These are phyloP conservation scores for Lathyrus tuberosus DNA, from an alignment of 306 rosid genomes.

Conservation along the genomic window DNA sequence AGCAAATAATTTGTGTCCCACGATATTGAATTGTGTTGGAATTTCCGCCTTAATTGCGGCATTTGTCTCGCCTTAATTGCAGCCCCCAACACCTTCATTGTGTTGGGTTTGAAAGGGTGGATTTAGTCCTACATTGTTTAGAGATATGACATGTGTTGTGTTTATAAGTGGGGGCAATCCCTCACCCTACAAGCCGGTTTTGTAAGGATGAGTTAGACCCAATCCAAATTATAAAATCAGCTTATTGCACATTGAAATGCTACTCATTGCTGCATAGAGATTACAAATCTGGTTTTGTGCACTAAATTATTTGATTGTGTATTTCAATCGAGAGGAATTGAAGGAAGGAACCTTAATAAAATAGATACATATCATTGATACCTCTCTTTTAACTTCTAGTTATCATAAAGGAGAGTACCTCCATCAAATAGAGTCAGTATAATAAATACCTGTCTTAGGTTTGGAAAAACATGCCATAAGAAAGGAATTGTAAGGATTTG, in stretches of 20 bases:
- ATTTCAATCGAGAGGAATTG: conserved; percentile 28
- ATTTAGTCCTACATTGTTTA: too few species aligned
- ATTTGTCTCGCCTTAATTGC: too few species aligned
- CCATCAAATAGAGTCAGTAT: conserved; percentile 24
- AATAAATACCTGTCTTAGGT: conserved; percentile 68
- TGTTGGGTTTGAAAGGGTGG: too few species aligned
- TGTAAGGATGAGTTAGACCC: too few species aligned
- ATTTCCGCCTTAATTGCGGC: too few species aligned
- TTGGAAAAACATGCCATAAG: conserved; percentile 79
- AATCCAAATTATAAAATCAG: neutral
- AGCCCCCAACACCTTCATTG: too few species aligned
- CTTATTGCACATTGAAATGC: conserved; percentile 13
- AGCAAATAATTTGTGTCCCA: neutral
- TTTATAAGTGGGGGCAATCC: too few species aligned
- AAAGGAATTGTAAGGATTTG: conserved; percentile 92
- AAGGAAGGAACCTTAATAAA: conserved; percentile 27
- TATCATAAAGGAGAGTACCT: conserved; percentile 20
- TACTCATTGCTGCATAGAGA: conserved; percentile 21
- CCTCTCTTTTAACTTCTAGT: conserved; percentile 15
- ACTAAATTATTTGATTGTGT: conserved; percentile 18
- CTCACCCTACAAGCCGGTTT: too few species aligned
- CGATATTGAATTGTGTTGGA: neutral
- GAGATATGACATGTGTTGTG: too few species aligned
- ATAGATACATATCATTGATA: conserved; percentile 29
- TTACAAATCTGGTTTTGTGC: neutral